Percentiles rank a stretch among this genome's conserved stretches.
Evolutionary conservation across 1,284 basidiomycete genomes (phyloP).

Genomic region (Albatrellus sp.): DNA sequence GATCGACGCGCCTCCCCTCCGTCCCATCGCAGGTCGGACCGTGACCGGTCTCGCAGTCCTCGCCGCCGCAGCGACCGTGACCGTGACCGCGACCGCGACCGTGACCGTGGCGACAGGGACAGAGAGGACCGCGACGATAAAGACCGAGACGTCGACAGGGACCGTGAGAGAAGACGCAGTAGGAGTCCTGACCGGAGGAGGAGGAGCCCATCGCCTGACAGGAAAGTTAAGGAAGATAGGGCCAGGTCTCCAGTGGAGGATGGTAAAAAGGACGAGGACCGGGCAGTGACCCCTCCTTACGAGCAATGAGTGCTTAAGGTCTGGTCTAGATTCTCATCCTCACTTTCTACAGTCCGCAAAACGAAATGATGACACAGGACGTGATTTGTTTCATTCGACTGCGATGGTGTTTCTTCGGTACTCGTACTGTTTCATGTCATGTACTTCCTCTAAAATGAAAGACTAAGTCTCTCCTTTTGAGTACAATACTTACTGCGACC

Average conservation of each 20-base stretch:
- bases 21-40: constrained; percentile 21
- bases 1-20: constrained; percentile 50
- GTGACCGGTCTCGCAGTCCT: constrained; percentile 27
- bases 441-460: too few relatives aligned
- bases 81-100: constrained; percentile 20
- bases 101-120: constrained; percentile 22
- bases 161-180: constrained; percentile 33
- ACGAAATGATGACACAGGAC: too few relatives aligned
- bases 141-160: constrained; percentile 22
- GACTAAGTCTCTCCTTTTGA: too few relatives aligned
- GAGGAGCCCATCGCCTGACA: constrained; percentile 37
- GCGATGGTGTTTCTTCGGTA: too few relatives aligned
- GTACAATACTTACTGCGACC: too few relatives aligned
- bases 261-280: constrained; percentile 35
- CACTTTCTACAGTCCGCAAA: not conserved
- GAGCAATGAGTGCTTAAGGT: constrained; percentile 24
- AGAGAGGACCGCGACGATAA: constrained; percentile 26
- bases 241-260: constrained; percentile 33
- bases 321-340: not conserved
- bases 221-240: constrained; percentile 31
- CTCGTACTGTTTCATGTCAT: too few relatives aligned
- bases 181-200: constrained; percentile 32
- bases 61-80: constrained; percentile 21
- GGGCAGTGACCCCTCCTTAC: constrained; percentile 38
- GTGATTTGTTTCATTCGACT: too few relatives aligned